Base-by-base conservation (phyloP, 352 stramenopile genomes). In the Aphanomyces euteiches region DNA sequence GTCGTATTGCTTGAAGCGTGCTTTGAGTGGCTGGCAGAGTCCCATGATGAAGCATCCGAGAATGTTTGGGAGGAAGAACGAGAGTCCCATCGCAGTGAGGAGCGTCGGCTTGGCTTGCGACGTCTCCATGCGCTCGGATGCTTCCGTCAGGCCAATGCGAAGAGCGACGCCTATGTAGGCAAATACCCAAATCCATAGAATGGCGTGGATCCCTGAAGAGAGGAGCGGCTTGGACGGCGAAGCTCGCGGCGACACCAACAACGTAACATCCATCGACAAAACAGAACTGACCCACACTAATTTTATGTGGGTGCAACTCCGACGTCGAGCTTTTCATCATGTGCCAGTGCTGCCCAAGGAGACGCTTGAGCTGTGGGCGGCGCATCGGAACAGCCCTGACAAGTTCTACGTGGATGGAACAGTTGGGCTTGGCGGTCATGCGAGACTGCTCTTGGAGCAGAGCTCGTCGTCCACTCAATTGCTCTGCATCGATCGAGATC, bases 401-500 rank as follows among this genome's bases (percentile, higher is more conserved):
- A 15, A 7, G 10, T 56, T 38, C 41, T 56, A 17, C 66, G 86
- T 93, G 47, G 86, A 93, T 64, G 86, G 84, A 63, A 93, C 86
- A 10, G 73, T 74, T 21, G 84, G 86, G 53, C 87, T 90, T 38
- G 86, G 82, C 45, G 86, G 86, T 58, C 86, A 93, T 64, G 84
- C 84, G 43, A 76, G 71, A 37, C 82, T 81, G 36, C 70, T 93
- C 65, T 78, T 93, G 40, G 71, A 82, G 64, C 75, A 68, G 57
- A 28, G 28, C 28, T 77, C 81, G 61, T 63, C 78, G 0, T 64
- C 76, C 17, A 78, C 80, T 34, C 81, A 73, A 53, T 68, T 93
- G 76, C 86, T 93, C 36, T 93, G 86, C 76, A 79, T 93, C 39
- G 86, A 93, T 65, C 83, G 86, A 58, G 86, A 93, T 73, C 82